Percentiles rank a stretch among this genome's conserved stretches.
phyloP scores from a whole-genome alignment of 2,329 filamentous ascomycete species.

The Biscogniauxia mediterranea region DNA sequence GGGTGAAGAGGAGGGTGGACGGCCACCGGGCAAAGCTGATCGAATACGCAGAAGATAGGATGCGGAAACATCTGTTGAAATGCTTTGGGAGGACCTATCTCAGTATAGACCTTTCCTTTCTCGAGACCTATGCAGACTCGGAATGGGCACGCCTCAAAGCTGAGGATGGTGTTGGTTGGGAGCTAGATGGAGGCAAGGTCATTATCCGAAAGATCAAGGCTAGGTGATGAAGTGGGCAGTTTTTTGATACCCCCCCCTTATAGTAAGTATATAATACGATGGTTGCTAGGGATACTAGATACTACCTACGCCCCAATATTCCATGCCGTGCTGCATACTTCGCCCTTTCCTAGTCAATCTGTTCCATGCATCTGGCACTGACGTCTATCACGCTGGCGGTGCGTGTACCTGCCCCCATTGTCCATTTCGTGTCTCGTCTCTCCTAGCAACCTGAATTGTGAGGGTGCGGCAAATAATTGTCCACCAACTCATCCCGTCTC shows the following conservation, averaged over 20 bases:
- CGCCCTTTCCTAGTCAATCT: too few relatives aligned
- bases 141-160: conserved; percentile 70
- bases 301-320: too few relatives aligned
- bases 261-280: conserved; percentile 1
- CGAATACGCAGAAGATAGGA: conserved; percentile 73
- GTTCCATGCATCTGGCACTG: too few relatives aligned
- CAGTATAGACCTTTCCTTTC: conserved; percentile 62
- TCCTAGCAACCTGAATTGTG: too few relatives aligned
- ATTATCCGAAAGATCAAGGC: conserved; percentile 65
- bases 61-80: conserved; percentile 77
- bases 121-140: conserved; percentile 67
- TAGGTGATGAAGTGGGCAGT: conserved; percentile 29
- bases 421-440: too few relatives aligned
- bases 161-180: conserved; percentile 79
- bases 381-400: too few relatives aligned
- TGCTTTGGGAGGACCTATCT: conserved; percentile 83
- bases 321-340: too few relatives aligned
- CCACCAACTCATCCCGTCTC: too few relatives aligned
- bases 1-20: conserved; percentile 69
- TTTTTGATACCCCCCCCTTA: conserved; percentile 29
- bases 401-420: too few relatives aligned
- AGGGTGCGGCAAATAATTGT: too few relatives aligned
- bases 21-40: conserved; percentile 77
- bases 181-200: conserved; percentile 68
- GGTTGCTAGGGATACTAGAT: neutral